Evolutionary conservation across 345 rosid genomes (phyloP).

Genomic region (Melastoma malabathricum): DNA sequence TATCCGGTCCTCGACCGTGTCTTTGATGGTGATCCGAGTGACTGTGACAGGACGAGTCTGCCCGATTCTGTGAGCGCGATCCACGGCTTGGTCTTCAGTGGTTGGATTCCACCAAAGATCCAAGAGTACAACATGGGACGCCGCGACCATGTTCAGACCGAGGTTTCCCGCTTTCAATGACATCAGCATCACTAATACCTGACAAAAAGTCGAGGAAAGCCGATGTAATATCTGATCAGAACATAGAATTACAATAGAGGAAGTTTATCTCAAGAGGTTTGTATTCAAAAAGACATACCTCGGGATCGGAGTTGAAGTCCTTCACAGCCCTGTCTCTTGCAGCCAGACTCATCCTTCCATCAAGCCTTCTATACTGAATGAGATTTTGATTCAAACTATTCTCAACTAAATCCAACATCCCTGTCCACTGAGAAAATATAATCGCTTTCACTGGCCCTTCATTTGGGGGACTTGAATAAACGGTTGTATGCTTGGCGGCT

Average conservation of each 20-base stretch:
- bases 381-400: conserved; percentile 27
- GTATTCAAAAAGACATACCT: conserved; percentile 27
- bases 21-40: conserved; percentile 65
- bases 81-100: conserved; percentile 93
- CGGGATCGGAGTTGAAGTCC: conserved; percentile 64
- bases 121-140: conserved; percentile 82
- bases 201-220: conserved; percentile 14
- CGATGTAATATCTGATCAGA: neutral
- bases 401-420: conserved; percentile 83
- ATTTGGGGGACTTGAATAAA: conserved; percentile 16
- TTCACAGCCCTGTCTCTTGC: conserved; percentile 80
- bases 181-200: conserved; percentile 88
- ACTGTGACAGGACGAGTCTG: conserved; percentile 94
- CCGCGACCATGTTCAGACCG: conserved; percentile 97
- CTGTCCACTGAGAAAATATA: conserved; percentile 89
- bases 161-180: conserved; percentile 94
- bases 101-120: conserved; percentile 99
- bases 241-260: too few relatives aligned
- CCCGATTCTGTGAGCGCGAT: conserved; percentile 96
- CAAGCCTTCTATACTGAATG: conserved; percentile 72
- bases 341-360: conserved; percentile 67
- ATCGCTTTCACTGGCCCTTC: conserved; percentile 58
- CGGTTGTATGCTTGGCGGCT: conserved; percentile 27
- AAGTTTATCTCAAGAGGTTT: too few relatives aligned
- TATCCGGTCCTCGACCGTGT: conserved; percentile 86